A percentile compares a stretch with the other conserved stretches of the same genome.
These are phyloP conservation scores for Dictyostelium capitatum DNA, from an alignment of 78 protist genomes.

Conservation along the genomic window DNA sequence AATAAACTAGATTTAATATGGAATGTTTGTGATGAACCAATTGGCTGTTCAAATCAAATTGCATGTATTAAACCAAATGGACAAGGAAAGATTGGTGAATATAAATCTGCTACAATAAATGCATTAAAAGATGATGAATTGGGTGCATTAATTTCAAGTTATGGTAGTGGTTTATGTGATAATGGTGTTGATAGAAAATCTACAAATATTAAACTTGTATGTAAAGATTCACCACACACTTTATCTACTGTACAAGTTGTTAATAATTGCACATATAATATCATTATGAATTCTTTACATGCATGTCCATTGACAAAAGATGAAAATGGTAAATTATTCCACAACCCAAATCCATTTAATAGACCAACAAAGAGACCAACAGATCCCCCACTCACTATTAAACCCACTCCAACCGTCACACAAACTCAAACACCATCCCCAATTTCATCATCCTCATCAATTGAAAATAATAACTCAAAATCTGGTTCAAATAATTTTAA, in stretches of 20 bases:
- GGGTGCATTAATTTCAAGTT: neutral
- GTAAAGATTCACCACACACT: neutral
- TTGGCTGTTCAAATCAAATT: neutral
- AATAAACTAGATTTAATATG: neutral
- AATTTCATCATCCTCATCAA: neutral
- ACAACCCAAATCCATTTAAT: neutral
- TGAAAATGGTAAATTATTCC: neutral
- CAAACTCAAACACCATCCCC: neutral
- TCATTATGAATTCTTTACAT: neutral
- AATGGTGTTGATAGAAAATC: neutral
- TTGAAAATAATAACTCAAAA: no score
- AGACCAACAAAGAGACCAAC: neutral
- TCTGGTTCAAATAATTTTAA: no score
- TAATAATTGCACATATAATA: neutral
- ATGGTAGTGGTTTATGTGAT: neutral
- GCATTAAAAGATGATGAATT: neutral
- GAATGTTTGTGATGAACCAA: neutral
- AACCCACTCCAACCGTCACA: neutral
- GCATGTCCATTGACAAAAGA: slow-evolving; percentile 2
- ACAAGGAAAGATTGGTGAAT: neutral
- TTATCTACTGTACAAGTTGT: neutral
- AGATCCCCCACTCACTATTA: neutral
- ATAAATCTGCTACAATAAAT: neutral
- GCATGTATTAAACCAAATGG: neutral
- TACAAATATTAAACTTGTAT: neutral